Evolutionary conservation across 768 basidiomycete species (phyloP).

Genomic region (Paxillus ammoniavirescens): DNA sequence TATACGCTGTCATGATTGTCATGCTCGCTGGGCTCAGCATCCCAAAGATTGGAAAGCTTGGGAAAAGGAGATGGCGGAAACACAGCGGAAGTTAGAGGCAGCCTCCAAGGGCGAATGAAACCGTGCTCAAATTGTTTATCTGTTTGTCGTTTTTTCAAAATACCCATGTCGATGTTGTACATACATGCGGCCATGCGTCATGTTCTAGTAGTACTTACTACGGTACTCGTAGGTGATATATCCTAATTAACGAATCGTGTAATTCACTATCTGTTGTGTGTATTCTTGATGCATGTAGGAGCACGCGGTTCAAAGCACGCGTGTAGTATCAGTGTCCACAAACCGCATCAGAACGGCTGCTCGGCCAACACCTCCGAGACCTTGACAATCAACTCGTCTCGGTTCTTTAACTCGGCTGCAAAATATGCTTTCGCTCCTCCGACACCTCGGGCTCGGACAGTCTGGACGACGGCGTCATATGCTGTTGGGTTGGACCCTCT

Average conservation of each 20-base stretch:
- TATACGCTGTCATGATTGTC: constrained; percentile 52
- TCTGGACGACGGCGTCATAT: constrained; percentile 42
- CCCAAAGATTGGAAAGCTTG: constrained; percentile 41
- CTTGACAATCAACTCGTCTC: constrained; percentile 49
- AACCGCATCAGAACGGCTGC: constrained; percentile 45
- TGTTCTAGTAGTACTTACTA: not conserved
- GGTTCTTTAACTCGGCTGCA: constrained; percentile 46
- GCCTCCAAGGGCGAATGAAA: not conserved
- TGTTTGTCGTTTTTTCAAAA: not conserved
- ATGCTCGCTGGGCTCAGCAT: constrained; percentile 34
- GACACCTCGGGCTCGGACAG: constrained; percentile 42
- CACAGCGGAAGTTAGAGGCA: constrained; percentile 33
- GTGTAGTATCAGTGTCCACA: not conserved
- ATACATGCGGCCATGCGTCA: not conserved
- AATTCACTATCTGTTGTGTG: not conserved
- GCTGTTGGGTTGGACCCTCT: constrained; percentile 30
- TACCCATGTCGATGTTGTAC: not conserved
- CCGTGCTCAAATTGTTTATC: not conserved
- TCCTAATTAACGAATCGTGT: not conserved
- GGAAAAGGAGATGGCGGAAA: constrained; percentile 41
- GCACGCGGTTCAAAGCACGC: not conserved
- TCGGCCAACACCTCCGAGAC: constrained; percentile 51
- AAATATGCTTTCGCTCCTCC: constrained; percentile 52
- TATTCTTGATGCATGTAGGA: not conserved
- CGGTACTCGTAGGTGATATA: not conserved